phyloP scores from a whole-genome alignment of 2,329 filamentous ascomycete genomes.

The Cordyceps pruinosa region DNA sequence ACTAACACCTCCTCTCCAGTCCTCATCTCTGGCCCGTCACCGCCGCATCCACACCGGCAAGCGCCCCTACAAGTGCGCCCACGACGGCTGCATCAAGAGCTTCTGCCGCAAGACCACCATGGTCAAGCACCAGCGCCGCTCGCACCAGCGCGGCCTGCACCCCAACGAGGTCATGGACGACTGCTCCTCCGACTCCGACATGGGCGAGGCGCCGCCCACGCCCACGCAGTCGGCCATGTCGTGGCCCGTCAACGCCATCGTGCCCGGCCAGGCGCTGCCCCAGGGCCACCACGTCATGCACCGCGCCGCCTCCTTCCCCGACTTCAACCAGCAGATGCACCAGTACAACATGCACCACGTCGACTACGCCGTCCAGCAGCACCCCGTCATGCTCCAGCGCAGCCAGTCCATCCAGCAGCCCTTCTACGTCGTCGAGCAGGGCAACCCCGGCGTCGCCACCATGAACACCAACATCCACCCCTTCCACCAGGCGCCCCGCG shows the following conservation, averaged over 20 bases:
- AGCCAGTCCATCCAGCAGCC: slow-evolving; percentile 39
- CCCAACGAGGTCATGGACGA: slow-evolving; percentile 48
- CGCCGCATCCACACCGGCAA: slow-evolving; percentile 61
- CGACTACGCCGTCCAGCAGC: slow-evolving; percentile 35
- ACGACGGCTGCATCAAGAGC: slow-evolving; percentile 58
- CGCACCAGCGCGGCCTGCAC: slow-evolving; percentile 52
- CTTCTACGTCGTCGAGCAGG: slow-evolving; percentile 55
- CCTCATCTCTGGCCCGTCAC: slow-evolving; percentile 58
- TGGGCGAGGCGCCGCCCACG: slow-evolving; percentile 52
- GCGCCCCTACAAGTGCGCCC: slow-evolving; percentile 56
- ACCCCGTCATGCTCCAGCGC: slow-evolving; percentile 37
- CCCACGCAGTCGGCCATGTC: slow-evolving; percentile 45
- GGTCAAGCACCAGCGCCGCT: slow-evolving; percentile 59
- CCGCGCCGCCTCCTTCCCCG: slow-evolving; percentile 47
- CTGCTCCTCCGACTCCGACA: slow-evolving; percentile 49
- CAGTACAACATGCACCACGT: slow-evolving; percentile 34
- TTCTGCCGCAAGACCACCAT: slow-evolving; percentile 68
- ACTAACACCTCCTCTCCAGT: slow-evolving; percentile 32
- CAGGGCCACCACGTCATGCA: slow-evolving; percentile 36
- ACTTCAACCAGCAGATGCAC: slow-evolving; percentile 45
- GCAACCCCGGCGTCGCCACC: slow-evolving; percentile 55
- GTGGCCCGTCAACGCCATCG: slow-evolving; percentile 42
- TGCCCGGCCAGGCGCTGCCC: slow-evolving; percentile 30
- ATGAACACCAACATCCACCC: slow-evolving; percentile 49
- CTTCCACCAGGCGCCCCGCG: slow-evolving; percentile 46